These are phyloP conservation scores for Botryotinia convoluta DNA, from an alignment of 2,329 filamentous ascomycete genomes.

Conservation along the genomic window DNA sequence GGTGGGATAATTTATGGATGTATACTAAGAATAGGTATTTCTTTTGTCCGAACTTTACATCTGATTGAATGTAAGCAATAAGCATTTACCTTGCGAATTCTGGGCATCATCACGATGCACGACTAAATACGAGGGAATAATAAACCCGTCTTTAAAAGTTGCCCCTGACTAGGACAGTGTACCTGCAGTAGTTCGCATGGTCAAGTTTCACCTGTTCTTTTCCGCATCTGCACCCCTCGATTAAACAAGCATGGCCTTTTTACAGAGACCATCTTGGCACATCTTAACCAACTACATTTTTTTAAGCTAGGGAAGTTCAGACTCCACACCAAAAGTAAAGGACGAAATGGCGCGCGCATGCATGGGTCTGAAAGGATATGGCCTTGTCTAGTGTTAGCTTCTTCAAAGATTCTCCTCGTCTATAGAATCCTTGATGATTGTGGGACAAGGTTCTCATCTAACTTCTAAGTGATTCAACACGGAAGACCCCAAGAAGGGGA, in stretches of 20 bases:
- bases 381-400: conserved; percentile 13
- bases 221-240: conserved; percentile 6
- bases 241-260: conserved; percentile 9
- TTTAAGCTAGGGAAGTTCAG: neutral
- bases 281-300: neutral
- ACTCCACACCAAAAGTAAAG: conserved; percentile 5
- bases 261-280: neutral
- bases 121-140: conserved; percentile 12
- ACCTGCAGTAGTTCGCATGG: conserved; percentile 18
- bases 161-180: conserved; percentile 16
- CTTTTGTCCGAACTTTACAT: neutral
- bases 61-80: conserved; percentile 10
- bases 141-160: neutral
- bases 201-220: conserved; percentile 17
- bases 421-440: conserved; percentile 7
- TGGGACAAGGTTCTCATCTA: conserved; percentile 12
- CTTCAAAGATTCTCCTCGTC: conserved; percentile 14
- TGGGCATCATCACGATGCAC: conserved; percentile 8
- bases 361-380: conserved; percentile 8
- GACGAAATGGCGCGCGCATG: conserved; percentile 18
- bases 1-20: neutral
- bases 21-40: neutral
- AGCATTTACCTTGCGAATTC: conserved; percentile 14
- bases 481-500: conserved; percentile 1
- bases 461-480: conserved; percentile 11